phyloP scores from a whole-genome alignment of 495 filamentous ascomycete genomes.

The Penicillium angulare region DNA sequence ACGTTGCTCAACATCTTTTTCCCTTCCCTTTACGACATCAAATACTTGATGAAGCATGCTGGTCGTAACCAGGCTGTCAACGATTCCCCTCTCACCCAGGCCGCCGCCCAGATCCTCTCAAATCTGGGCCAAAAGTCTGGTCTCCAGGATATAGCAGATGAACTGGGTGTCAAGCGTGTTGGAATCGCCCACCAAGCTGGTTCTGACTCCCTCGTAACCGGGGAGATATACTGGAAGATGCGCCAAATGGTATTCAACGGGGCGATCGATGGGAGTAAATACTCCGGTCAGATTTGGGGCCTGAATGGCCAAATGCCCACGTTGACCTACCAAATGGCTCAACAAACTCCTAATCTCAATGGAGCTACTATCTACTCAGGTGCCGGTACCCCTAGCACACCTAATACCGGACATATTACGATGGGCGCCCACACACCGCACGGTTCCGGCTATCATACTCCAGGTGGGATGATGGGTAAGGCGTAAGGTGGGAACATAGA shows the following conservation, averaged over 20 bases:
- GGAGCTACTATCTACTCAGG: slow-evolving; percentile 55
- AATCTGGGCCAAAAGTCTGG: slow-evolving; percentile 84
- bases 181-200: slow-evolving; percentile 88
- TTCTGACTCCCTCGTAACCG: slow-evolving; percentile 86
- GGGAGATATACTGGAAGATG: slow-evolving; percentile 88
- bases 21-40: slow-evolving; percentile 90
- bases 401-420: slow-evolving; percentile 55
- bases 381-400: slow-evolving; percentile 69
- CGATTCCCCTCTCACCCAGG: slow-evolving; percentile 56
- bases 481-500: slow-evolving; percentile 24
- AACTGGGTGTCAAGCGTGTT: slow-evolving; percentile 81
- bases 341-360: slow-evolving; percentile 54
- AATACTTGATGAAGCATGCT: slow-evolving; percentile 91
- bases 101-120: slow-evolving; percentile 65
- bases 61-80: slow-evolving; percentile 63
- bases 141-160: slow-evolving; percentile 89
- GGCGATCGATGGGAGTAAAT: slow-evolving; percentile 67
- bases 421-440: slow-evolving; percentile 57
- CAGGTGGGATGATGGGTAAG: slow-evolving; percentile 53
- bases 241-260: slow-evolving; percentile 83
- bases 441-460: slow-evolving; percentile 57
- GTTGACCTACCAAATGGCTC: slow-evolving; percentile 45
- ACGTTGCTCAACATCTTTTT: slow-evolving; percentile 85
- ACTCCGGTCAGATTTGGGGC: slow-evolving; percentile 85
- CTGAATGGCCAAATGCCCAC: slow-evolving; percentile 61